Evolutionary conservation across 345 rosid genomes (phyloP).

Genomic region (Eucalyptus tenuipes): DNA sequence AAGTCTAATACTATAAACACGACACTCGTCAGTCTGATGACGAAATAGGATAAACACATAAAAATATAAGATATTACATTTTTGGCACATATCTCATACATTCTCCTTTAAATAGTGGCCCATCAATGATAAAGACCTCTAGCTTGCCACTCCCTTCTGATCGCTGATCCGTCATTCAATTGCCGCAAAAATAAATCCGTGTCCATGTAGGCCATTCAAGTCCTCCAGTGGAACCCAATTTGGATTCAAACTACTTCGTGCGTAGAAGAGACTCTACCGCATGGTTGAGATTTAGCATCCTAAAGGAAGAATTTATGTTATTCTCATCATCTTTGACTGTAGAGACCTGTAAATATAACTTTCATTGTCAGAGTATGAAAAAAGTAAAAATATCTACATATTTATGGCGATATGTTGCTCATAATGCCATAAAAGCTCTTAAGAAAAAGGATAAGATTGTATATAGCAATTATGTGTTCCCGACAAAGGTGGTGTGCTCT

Average conservation of each 20-base stretch:
- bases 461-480: not conserved
- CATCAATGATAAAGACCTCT: not conserved
- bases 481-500: not conserved
- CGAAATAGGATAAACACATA: not conserved
- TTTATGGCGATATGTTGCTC: not conserved
- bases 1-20: not conserved
- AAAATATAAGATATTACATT: not conserved
- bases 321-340: not conserved
- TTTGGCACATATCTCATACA: not conserved
- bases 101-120: not conserved
- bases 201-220: not conserved
- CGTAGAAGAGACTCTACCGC: not conserved
- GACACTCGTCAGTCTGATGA: not conserved
- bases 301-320: not conserved
- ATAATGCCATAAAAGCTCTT: not conserved
- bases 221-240: not conserved
- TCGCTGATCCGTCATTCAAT: not conserved
- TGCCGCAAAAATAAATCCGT: not conserved
- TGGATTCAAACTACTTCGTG: not conserved
- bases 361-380: not conserved
- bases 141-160: not conserved
- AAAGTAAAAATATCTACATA: not conserved
- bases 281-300: not conserved
- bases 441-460: not conserved
- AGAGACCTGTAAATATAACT: not conserved